Evolutionary conservation across 305 asterid species (phyloP).

Genomic region (Fraxinus latifolia): DNA sequence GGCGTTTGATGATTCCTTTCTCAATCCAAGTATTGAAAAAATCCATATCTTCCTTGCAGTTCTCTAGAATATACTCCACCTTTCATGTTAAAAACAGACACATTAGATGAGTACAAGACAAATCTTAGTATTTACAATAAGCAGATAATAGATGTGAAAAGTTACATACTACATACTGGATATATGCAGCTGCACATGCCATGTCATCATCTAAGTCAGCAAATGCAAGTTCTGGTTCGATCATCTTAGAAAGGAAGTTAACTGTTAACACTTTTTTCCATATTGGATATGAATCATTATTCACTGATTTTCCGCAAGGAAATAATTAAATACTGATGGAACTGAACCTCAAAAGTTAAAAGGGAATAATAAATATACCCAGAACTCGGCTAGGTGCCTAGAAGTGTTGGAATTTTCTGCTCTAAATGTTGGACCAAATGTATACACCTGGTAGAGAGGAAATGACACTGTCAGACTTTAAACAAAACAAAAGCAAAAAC

Average conservation of each 20-base stretch:
- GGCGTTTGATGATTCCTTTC: conserved; percentile 79
- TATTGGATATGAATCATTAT: conserved; percentile 9
- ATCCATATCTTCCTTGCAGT: conserved; percentile 98
- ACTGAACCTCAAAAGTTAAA: background rate
- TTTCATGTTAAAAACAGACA: conserved; percentile 32
- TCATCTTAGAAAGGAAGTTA: conserved; percentile 61
- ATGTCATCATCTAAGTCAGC: conserved; percentile 93
- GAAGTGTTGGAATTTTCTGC: conserved; percentile 97
- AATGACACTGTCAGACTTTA: conserved; percentile 20
- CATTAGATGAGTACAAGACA: conserved; percentile 20
- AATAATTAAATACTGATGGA: background rate
- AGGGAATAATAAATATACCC: conserved; percentile 47
- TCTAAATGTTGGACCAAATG: conserved; percentile 98
- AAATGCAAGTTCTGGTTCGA: conserved; percentile 96
- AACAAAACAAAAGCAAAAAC: background rate
- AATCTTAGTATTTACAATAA: background rate
- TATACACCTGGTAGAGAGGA: conserved; percentile 67
- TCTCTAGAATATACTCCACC: conserved; percentile 82
- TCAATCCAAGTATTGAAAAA: conserved; percentile 95
- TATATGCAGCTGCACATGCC: conserved; percentile 99
- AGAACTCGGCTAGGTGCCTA: conserved; percentile 93
- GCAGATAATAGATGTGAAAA: conserved; percentile 39
- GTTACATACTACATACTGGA: conserved; percentile 99
- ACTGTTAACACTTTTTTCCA: conserved; percentile 22
- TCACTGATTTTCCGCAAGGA: background rate